Percentiles rank a stretch among this genome's conserved stretches.
Conservation (phyloP, 2,329 filamentous ascomycete genomes). For the Fusarium robinianum region DNA sequence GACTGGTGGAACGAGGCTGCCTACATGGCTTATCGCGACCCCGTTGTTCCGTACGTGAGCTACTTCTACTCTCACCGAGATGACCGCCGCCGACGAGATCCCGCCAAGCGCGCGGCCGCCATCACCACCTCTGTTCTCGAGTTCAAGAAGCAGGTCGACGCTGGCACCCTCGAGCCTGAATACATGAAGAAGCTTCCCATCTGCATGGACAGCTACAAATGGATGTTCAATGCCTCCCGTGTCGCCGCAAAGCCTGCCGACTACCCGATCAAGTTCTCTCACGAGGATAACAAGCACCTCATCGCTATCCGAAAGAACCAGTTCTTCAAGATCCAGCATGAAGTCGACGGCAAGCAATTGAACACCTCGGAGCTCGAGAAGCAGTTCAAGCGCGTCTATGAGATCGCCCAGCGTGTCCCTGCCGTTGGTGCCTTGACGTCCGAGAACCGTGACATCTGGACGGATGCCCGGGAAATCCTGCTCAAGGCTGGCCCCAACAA, state of each 20-base stretch:
- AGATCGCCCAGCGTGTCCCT: constrained; percentile 70
- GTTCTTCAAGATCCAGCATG: constrained; percentile 89
- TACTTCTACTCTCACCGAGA: constrained; percentile 99
- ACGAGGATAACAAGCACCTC: constrained; percentile 81
- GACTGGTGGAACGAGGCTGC: constrained; percentile 99
- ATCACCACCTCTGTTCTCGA: constrained; percentile 84
- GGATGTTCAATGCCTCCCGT: constrained; percentile 96
- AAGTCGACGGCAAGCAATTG: constrained; percentile 81
- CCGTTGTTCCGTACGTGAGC: constrained; percentile 95
- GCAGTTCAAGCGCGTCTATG: constrained; percentile 84
- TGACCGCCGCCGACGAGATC: constrained; percentile 84
- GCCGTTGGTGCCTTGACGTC: constrained; percentile 84
- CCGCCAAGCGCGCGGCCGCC: constrained; percentile 89
- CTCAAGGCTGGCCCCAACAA: constrained; percentile 79
- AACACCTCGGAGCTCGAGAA: constrained; percentile 88
- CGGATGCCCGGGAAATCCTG: constrained; percentile 78
- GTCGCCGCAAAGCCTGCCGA: constrained; percentile 83
- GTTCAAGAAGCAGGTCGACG: constrained; percentile 93
- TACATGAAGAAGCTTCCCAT: constrained; percentile 98
- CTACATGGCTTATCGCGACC: constrained; percentile 91
- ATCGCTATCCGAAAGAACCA: constrained; percentile 93
- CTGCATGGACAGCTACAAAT: constrained; percentile 98
- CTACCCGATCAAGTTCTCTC: constrained; percentile 78
- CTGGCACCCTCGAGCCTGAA: constrained; percentile 84
- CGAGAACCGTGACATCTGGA: constrained; percentile 93